Evolutionary conservation across 768 basidiomycete genomes (phyloP).

Genomic region (Tulasnella sp.): DNA sequence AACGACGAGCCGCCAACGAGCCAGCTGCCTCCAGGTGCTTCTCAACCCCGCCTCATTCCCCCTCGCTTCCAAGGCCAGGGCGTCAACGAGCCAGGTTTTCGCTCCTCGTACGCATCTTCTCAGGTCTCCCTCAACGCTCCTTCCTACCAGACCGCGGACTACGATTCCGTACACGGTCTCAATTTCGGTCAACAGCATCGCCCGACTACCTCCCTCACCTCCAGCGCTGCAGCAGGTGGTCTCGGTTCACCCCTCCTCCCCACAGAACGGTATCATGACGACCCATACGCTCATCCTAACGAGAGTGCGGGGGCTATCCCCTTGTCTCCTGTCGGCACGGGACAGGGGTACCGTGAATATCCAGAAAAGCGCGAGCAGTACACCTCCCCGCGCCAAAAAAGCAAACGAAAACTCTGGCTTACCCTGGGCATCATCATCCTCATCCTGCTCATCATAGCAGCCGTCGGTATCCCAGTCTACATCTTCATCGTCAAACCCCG

Average conservation of each 20-base stretch:
- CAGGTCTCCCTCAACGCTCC: conserved; percentile 11
- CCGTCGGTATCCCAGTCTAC: conserved; percentile 31
- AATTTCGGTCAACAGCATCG: background rate
- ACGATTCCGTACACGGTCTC: conserved; percentile 12
- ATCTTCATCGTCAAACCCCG: conserved; percentile 30
- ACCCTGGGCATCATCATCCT: conserved; percentile 19
- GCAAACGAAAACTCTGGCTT: background rate
- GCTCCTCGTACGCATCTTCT: conserved; percentile 15
- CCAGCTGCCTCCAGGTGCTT: conserved; percentile 19
- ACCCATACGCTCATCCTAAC: background rate
- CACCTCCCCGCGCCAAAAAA: conserved; percentile 17
- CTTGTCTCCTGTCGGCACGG: conserved; percentile 9
- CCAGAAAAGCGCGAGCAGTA: conserved; percentile 23
- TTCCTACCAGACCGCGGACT: conserved; percentile 13
- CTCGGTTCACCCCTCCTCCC: conserved; percentile 16
- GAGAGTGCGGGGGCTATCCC: conserved; percentile 4
- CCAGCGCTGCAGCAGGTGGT: background rate
- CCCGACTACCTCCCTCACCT: background rate
- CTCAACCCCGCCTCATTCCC: background rate
- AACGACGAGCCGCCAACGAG: conserved; percentile 11
- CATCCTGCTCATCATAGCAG: conserved; percentile 28
- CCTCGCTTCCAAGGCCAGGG: conserved; percentile 16
- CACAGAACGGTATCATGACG: conserved; percentile 4
- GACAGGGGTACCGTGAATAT: conserved; percentile 17
- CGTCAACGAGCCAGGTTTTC: conserved; percentile 2